A percentile compares a stretch with the other conserved stretches of the same genome.
Conservation (phyloP, 2,329 filamentous ascomycete species). For the Neonectria hederae region DNA sequence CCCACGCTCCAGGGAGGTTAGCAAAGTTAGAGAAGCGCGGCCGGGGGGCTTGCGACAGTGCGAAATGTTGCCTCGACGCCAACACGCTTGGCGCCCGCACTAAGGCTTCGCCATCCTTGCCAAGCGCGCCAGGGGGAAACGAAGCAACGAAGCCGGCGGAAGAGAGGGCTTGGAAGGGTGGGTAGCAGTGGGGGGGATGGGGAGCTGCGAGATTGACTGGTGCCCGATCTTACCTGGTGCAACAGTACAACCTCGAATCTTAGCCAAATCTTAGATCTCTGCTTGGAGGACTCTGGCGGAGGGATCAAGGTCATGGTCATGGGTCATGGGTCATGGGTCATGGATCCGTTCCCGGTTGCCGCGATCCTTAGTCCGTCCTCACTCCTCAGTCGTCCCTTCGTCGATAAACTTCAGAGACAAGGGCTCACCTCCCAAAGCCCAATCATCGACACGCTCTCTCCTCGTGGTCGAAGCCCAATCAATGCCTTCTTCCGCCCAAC, state of each 20-base stretch:
- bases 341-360: neutral
- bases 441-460: conserved; percentile 22
- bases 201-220: conserved; percentile 35
- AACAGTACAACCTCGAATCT: conserved; percentile 27
- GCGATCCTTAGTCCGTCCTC: neutral
- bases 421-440: conserved; percentile 14
- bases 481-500: conserved; percentile 17
- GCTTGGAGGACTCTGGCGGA: neutral
- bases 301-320: neutral
- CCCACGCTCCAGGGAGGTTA: conserved; percentile 22
- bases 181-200: conserved; percentile 1
- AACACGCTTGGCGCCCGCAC: conserved; percentile 23
- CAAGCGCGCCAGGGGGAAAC: neutral
- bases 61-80: conserved; percentile 22
- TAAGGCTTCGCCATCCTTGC: conserved; percentile 7
- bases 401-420: neutral
- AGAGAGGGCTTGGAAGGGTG: conserved; percentile 12
- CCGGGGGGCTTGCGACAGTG: neutral
- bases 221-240: conserved; percentile 40
- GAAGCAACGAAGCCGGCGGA: conserved; percentile 1
- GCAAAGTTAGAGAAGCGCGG: neutral
- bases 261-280: conserved; percentile 28
- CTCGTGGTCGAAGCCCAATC: conserved; percentile 31
- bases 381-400: neutral
- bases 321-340: too few species aligned